Conservation (phyloP, 495 filamentous ascomycete species). For the Penicilliopsis zonata region DNA sequence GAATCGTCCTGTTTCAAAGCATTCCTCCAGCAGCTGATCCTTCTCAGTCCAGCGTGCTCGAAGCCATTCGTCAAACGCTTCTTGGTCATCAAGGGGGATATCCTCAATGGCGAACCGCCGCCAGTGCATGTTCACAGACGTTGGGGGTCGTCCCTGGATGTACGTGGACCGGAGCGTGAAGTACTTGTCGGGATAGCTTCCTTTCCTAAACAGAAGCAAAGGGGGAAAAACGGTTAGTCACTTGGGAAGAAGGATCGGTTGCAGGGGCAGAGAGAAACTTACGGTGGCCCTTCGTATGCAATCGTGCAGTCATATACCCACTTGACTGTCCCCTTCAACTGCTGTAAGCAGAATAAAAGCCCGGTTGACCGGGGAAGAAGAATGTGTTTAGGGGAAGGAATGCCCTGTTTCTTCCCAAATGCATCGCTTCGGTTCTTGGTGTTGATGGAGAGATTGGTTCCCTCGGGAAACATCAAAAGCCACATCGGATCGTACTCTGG, state of each 20-base stretch:
- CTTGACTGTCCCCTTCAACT: constrained; percentile 46
- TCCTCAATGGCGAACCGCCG: constrained; percentile 43
- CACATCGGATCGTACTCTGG: constrained; percentile 54
- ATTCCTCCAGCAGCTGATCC: constrained; percentile 47
- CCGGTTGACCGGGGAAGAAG: constrained; percentile 54
- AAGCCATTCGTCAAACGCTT: constrained; percentile 47
- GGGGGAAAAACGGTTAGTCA: too few relatives aligned
- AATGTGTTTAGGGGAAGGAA: constrained; percentile 40
- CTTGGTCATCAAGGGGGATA: constrained; percentile 47
- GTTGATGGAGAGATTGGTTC: constrained; percentile 52
- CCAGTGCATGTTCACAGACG: constrained; percentile 63
- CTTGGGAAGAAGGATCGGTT: constrained; percentile 6
- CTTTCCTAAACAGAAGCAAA: constrained; percentile 28
- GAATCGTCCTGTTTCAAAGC: constrained; percentile 45
- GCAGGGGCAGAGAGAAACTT: constrained; percentile 15
- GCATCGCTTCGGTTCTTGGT: constrained; percentile 40
- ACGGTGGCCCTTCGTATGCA: constrained; percentile 58
- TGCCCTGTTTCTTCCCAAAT: constrained; percentile 43
- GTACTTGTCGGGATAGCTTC: constrained; percentile 50
- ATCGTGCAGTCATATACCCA: constrained; percentile 62
- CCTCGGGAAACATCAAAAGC: constrained; percentile 59
- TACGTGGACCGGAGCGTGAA: constrained; percentile 54
- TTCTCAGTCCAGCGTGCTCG: constrained; percentile 50
- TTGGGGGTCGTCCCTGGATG: constrained; percentile 53
- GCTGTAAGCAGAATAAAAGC: constrained; percentile 49